Evolutionary conservation across 768 basidiomycete species (phyloP), one percentile per base, ranked within the genome.

Genomic region (Xanthoconium stramineum): DNA sequence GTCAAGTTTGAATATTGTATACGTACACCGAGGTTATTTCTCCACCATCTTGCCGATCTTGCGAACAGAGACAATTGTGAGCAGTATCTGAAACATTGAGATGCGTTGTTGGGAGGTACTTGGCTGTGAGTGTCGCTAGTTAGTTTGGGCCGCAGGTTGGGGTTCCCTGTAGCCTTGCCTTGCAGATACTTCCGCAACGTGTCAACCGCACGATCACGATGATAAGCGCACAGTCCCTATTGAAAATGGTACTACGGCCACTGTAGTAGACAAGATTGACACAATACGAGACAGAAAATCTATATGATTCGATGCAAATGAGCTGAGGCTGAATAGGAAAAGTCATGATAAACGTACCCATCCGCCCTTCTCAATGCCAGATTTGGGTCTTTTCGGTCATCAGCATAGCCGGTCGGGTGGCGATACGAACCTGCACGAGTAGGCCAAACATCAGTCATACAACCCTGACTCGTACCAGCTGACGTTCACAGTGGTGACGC

Each of bases 341-440:
- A 33, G 12, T 36, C 37, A 52, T n/a, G n/a, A n/a, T n/a, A n/a
- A n/a, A n/a, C n/a, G n/a, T n/a, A n/a, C n/a, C n/a, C n/a, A n/a
- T n/a, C n/a, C n/a, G n/a, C n/a, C n/a, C n/a, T n/a, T n/a, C n/a
- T n/a, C n/a, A n/a, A n/a, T n/a, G n/a, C n/a, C n/a, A n/a, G n/a
- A n/a, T n/a, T n/a, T n/a, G n/a, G 45, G 60, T 60, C 61, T 70
- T 70, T 56, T 70, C 69, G 6, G 61, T 29, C 70, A 72, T 69
- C 42, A 65, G 55, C 17, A 65, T 60, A 40, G 19, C 49, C 7
- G 61, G n/a, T n/a, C n/a, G 56, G n/a, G 59, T 32, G 28, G 64
- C 48, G 35, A 62, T 58, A n/a, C 55, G 67, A 14, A 67, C 60
- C 62, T 61, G 48, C 10, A 37, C 19, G 28, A 42, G 19, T 12